Evolutionary conservation across 495 filamentous ascomycete species (phyloP), one percentile per base, ranked within the genome.

Genomic region (Podospora didyma): DNA sequence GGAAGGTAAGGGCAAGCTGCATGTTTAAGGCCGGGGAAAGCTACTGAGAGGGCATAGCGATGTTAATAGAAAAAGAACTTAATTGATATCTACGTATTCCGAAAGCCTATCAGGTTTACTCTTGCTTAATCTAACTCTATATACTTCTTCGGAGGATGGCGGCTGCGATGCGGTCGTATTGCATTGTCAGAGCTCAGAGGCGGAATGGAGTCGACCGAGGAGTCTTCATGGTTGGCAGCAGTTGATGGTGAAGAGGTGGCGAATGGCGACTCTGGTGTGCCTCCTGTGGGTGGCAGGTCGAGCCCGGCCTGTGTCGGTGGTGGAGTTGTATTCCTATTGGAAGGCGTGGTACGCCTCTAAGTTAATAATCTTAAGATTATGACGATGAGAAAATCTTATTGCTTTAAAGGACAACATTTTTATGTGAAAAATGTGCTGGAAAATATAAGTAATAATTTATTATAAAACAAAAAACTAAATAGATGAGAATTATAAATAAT

Each of bases 161-260:
- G 46, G 46, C 46, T 48, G 46, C 20, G 46, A 48, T 48, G 46
- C 20, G 46, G 46, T 26, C 46, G 46, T 48, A 21, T 9, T 48
- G 6, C 20, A 24, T 48, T 48, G n/a, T 48, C 46, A 48, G 46
- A 48, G 46, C 7, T 48, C 20, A 48, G 12, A 21, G 46, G 46
- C 12, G 20, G 46, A 9, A 48, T 48, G 46, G 20, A 48, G 46
- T 48, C 21, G 46, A 48, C 46, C 31, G 50, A 42, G 31, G 50
- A 42, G 7, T 52, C 31, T 52, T 42, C 50, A 42, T 52, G 31
- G 31, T 42, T 52, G 34, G 50, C 34, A 52, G 19, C 20, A 17
- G 50, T 52, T 1, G 50, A 52, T 35, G 34, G 50, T 14, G 50
- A 52, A 52, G 31, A 24, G 50, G 34, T 6, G 20, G 42, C 50